Evolutionary conservation across 768 basidiomycete genomes (phyloP).

Genomic region (Amanita fuliginea): DNA sequence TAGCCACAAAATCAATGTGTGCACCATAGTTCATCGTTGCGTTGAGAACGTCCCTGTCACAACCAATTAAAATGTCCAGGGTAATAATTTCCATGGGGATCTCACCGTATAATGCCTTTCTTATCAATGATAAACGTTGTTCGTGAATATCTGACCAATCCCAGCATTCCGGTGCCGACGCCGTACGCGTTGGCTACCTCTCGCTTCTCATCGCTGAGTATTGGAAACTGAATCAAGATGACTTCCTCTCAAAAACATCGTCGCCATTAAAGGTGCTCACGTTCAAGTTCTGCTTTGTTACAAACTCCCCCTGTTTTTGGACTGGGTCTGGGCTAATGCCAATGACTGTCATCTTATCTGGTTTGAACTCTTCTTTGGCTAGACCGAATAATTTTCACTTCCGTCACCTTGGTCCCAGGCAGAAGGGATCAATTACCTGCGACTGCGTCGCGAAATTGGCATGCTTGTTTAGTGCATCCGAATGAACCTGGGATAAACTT

Average conservation of each 20-base stretch:
- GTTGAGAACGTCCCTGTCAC: slow-evolving; percentile 43
- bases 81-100: slow-evolving; percentile 1
- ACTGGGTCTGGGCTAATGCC: slow-evolving; percentile 69
- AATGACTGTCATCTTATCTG: slow-evolving; percentile 52
- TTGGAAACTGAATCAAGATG: slow-evolving; percentile 47
- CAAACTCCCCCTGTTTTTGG: slow-evolving; percentile 64
- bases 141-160: slow-evolving; percentile 46
- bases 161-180: slow-evolving; percentile 58
- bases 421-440: slow-evolving; percentile 30
- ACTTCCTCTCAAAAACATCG: neutral
- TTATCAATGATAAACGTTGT: slow-evolving; percentile 71
- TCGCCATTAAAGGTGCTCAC: slow-evolving; percentile 22
- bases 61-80: slow-evolving; percentile 2
- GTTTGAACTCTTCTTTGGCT: slow-evolving; percentile 60
- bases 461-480: slow-evolving; percentile 77
- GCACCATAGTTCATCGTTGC: slow-evolving; percentile 51
- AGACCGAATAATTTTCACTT: neutral
- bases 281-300: slow-evolving; percentile 55
- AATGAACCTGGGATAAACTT: slow-evolving; percentile 40
- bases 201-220: slow-evolving; percentile 62
- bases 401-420: slow-evolving; percentile 1
- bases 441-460: slow-evolving; percentile 72
- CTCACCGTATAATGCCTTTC: slow-evolving; percentile 55
- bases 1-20: slow-evolving; percentile 62
- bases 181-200: slow-evolving; percentile 52